Base-by-base conservation (phyloP, 176 grass and related monocot genomes). In the Rhynchospora tenuis region DNA sequence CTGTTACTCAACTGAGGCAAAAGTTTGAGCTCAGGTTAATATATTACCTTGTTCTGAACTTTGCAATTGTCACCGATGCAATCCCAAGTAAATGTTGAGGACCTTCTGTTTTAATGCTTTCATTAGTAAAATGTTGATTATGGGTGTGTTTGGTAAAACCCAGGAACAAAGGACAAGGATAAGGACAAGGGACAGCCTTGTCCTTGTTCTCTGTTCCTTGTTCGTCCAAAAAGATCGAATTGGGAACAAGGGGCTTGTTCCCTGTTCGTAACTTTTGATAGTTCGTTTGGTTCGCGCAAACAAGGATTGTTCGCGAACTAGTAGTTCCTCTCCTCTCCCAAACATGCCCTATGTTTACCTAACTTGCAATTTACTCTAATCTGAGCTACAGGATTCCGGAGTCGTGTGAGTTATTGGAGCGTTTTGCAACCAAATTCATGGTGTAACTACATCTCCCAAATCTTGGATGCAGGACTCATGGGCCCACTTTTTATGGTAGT, bases 401-500 rank as follows among this genome's bases (percentile, higher is more conserved):
- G 94, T 86, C 87, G 92, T 89, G 94, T 92, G 73, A 85, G 86
- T 60, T 94, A 92, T 78, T 90, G 72, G 52, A 97, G 92, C 43
- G 71, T 90, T 76, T 62, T 94, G 55, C 88, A 92, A 84, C 90
- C 94, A 80, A 72, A 43, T 22, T 79, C 88, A 88, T 89, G 83
- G 92, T 83, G 86, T 65, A 82, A 90, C 57, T 94, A 94, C 80
- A 70, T 88, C 81, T 97, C 85, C 55, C 90, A 97, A 88, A 97
- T 97, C 86, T 77, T 94, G 80, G 94, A 97, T 14, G 94, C 88
- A 43, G 90, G 88, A 42, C 73, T 85, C 87, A 85, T 85, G 65
- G 86, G 90, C 33, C 92, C 92, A 61, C 83, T 97, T 42, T 97
- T 97, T 90, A 92, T 92, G 94, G 94, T 94, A 86, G 83, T 22